phyloP scores from a whole-genome alignment of 2,329 filamentous ascomycete species.

The Colletotrichum tropicicola region DNA sequence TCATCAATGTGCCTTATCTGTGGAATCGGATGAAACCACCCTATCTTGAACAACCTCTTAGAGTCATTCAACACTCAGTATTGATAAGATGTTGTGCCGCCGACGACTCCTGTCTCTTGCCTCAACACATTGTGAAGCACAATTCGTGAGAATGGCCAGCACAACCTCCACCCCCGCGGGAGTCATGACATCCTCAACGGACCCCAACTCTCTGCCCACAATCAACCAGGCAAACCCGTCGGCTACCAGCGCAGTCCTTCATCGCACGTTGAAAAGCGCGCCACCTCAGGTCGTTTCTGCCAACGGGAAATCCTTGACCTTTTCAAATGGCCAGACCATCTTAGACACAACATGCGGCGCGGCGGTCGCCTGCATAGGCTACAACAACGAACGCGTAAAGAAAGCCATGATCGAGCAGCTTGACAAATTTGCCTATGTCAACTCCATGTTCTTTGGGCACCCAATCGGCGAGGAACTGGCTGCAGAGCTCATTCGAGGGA shows the following conservation, averaged over 20 bases:
- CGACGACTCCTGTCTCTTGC: background rate
- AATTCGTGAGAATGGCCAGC: background rate
- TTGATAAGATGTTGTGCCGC: background rate
- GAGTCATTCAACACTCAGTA: background rate
- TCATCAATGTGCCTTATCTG: background rate
- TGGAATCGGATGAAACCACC: background rate
- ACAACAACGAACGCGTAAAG: slow-evolving; percentile 68
- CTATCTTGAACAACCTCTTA: background rate
- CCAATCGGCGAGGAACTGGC: slow-evolving; percentile 54
- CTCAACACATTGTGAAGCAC: background rate
- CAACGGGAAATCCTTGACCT: slow-evolving; percentile 28
- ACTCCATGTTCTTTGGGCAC: slow-evolving; percentile 51
- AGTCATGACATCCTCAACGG: background rate
- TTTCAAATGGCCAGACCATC: slow-evolving; percentile 47
- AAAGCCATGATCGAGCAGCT: slow-evolving; percentile 69
- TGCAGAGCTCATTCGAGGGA: slow-evolving; percentile 47
- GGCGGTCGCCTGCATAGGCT: slow-evolving; percentile 76
- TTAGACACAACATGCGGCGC: slow-evolving; percentile 80
- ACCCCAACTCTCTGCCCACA: background rate
- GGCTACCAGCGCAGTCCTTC: slow-evolving; percentile 25
- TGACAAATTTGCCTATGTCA: slow-evolving; percentile 58
- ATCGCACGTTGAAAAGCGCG: slow-evolving; percentile 21
- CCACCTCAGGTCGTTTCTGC: slow-evolving; percentile 27
- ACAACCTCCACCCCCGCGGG: background rate
- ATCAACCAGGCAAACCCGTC: background rate